Evolutionary conservation across 176 grass and related monocot genomes (phyloP).

Genomic region (Aegilops tauschii): DNA sequence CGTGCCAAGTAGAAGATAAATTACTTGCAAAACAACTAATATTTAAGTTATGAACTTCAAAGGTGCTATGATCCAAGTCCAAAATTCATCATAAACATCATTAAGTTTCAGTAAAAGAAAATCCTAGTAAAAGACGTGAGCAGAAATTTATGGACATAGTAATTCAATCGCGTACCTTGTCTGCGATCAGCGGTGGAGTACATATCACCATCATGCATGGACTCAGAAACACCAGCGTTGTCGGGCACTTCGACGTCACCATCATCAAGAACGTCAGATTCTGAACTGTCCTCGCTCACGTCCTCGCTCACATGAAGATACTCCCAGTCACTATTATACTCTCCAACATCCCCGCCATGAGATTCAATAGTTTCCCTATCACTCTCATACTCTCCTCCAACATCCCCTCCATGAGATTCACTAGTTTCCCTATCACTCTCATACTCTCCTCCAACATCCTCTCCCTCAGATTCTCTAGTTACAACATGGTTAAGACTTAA

Average conservation of each 20-base stretch:
- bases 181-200: conserved; percentile 11
- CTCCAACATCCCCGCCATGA: too few relatives aligned
- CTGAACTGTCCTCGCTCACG: conserved; percentile 59
- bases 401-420: conserved; percentile 63
- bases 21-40: too few relatives aligned
- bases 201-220: conserved; percentile 53
- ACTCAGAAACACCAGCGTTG: conserved; percentile 49
- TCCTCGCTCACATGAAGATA: too few relatives aligned
- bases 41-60: too few relatives aligned
- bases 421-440: neutral
- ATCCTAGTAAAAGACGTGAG: too few relatives aligned
- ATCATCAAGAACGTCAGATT: conserved; percentile 85
- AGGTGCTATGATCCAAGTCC: too few relatives aligned
- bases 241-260: conserved; percentile 32
- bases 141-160: too few relatives aligned
- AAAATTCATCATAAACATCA: too few relatives aligned
- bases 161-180: conserved; percentile 36
- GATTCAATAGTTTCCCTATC: neutral
- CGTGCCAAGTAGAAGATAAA: too few relatives aligned
- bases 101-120: too few relatives aligned
- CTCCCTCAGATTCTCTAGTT: conserved; percentile 64
- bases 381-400: conserved; percentile 32
- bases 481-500: conserved; percentile 20
- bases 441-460: conserved; percentile 58
- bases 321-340: too few relatives aligned